Evolutionary conservation across 306 rosid genomes (phyloP).

Genomic region (Clitoria ternatea): DNA sequence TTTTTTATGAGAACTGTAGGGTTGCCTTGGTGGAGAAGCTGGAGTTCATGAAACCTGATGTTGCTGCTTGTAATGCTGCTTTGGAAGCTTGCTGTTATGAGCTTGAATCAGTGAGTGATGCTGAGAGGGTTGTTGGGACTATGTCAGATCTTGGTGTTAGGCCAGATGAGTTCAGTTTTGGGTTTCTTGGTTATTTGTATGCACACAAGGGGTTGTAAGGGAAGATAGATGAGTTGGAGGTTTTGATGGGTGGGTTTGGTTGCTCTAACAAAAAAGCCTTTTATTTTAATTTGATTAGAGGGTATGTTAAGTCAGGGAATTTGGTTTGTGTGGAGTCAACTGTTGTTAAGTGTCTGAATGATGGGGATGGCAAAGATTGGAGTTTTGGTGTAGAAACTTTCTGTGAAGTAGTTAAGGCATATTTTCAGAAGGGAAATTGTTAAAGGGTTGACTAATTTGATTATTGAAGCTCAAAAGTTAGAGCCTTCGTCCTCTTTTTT

Average conservation of each 20-base stretch:
- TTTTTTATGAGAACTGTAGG: slow-evolving; percentile 73
- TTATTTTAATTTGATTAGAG: slow-evolving; percentile 55
- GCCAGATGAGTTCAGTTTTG: slow-evolving; percentile 77
- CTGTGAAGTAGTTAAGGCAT: slow-evolving; percentile 59
- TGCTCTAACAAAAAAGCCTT: slow-evolving; percentile 37
- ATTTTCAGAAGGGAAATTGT: slow-evolving; percentile 48
- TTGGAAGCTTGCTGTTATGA: slow-evolving; percentile 71
- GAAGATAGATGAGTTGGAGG: slow-evolving; percentile 57
- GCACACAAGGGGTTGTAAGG: slow-evolving; percentile 67
- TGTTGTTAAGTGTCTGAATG: slow-evolving; percentile 54
- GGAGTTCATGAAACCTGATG: slow-evolving; percentile 67
- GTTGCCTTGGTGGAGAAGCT: slow-evolving; percentile 69
- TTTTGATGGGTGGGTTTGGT: slow-evolving; percentile 61
- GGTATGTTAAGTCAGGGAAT: slow-evolving; percentile 64
- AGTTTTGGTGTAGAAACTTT: slow-evolving; percentile 61
- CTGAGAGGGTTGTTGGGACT: slow-evolving; percentile 60
- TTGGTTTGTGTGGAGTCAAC: slow-evolving; percentile 57
- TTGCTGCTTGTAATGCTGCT: slow-evolving; percentile 81
- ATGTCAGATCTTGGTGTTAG: slow-evolving; percentile 61
- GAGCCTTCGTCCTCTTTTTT: slow-evolving; percentile 53
- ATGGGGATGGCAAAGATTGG: slow-evolving; percentile 37
- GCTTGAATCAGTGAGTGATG: slow-evolving; percentile 66
- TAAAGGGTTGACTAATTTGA: slow-evolving; percentile 65
- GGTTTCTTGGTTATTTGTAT: slow-evolving; percentile 79
- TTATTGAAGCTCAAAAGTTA: slow-evolving; percentile 66